Evolutionary conservation across 176 grass and related monocot genomes (phyloP).

Genomic region (Chloris gayana): DNA sequence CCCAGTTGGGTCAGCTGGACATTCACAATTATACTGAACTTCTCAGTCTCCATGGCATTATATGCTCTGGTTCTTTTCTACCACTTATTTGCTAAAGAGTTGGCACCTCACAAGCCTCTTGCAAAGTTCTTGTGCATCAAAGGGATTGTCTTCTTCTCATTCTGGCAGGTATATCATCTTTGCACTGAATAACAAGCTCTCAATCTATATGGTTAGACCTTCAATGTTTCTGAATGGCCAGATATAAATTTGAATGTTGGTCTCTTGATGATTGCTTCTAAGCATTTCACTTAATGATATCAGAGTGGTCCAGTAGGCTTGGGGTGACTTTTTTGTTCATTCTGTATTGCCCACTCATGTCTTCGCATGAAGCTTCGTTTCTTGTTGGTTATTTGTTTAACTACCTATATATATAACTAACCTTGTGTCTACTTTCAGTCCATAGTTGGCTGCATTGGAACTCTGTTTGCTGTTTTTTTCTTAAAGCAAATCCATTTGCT

Average conservation of each 20-base stretch:
- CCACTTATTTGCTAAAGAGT: slow-evolving; percentile 94
- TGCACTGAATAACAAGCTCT: slow-evolving; percentile 5
- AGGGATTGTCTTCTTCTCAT: slow-evolving; percentile 97
- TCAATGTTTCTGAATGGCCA: background rate
- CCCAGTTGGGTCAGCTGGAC: slow-evolving; percentile 87
- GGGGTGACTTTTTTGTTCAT: slow-evolving; percentile 14
- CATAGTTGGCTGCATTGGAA: slow-evolving; percentile 3
- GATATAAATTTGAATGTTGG: background rate
- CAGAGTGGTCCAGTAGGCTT: background rate
- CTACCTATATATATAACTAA: background rate
- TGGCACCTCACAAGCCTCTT: slow-evolving; percentile 94
- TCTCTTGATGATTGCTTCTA: background rate
- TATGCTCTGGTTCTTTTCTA: slow-evolving; percentile 94
- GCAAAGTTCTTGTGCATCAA: slow-evolving; percentile 97
- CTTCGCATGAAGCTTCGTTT: slow-evolving; percentile 12
- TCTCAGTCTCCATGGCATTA: slow-evolving; percentile 94
- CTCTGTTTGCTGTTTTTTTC: background rate
- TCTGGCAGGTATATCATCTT: slow-evolving; percentile 82
- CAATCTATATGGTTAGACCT: background rate
- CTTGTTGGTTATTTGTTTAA: background rate
- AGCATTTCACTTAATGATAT: background rate
- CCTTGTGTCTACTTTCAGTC: background rate
- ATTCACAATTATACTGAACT: slow-evolving; percentile 86
- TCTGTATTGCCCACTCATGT: background rate
- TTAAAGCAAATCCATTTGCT: background rate